A percentile compares a stretch with the other conserved stretches of the same genome.
Evolutionary conservation across 257 asterid genomes (phyloP).

Genomic region (Solanum etuberosum): DNA sequence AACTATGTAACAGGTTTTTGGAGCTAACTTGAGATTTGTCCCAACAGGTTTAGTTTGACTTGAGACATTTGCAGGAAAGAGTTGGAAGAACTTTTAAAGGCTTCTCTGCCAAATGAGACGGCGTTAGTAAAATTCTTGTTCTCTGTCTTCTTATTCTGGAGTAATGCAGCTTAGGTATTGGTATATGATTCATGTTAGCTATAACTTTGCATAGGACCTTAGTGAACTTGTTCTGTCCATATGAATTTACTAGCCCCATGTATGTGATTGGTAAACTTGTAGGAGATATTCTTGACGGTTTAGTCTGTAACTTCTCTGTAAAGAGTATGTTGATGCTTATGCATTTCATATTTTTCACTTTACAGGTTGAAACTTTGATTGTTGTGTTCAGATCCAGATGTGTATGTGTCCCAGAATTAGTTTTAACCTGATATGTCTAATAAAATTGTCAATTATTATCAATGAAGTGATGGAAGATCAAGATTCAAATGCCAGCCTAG

Average conservation of each 20-base stretch:
- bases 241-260: neutral
- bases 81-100: neutral
- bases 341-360: neutral
- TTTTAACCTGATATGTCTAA: neutral
- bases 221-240: neutral
- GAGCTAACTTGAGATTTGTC: slow-evolving; percentile 3
- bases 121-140: neutral
- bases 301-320: neutral
- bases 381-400: neutral
- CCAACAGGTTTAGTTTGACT: slow-evolving; percentile 11
- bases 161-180: neutral
- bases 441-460: too few relatives aligned
- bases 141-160: neutral
- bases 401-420: neutral
- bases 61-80: slow-evolving; percentile 25
- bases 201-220: neutral
- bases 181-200: neutral
- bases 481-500: too few relatives aligned
- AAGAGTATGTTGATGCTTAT: neutral
- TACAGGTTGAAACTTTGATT: neutral
- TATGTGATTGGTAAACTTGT: neutral
- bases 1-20: slow-evolving; percentile 61
- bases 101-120: neutral
- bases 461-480: too few relatives aligned
- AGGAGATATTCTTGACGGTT: neutral